Conservation (phyloP, 2,329 filamentous ascomycete species). For the Achaetomium macrosporum region DNA sequence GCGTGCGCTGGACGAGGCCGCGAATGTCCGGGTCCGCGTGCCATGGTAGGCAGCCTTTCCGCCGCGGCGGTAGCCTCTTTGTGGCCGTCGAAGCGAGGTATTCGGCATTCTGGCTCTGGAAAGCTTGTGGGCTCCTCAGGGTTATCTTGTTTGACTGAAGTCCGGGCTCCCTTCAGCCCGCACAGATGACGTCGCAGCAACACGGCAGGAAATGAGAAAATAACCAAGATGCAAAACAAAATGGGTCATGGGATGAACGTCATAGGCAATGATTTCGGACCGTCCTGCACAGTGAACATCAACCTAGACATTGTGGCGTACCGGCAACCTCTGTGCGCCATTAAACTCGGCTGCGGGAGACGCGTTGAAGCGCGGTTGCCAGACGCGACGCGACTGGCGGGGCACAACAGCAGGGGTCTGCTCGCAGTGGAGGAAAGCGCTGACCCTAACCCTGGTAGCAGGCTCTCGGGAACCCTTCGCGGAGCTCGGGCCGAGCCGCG, state of each 20-base stretch:
- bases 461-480: neutral
- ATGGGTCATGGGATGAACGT: too few relatives aligned
- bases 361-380: conserved; percentile 19
- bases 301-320: neutral
- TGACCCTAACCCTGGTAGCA: conserved; percentile 16
- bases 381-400: conserved; percentile 20
- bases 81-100: conserved; percentile 52
- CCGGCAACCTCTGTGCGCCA: conserved; percentile 12
- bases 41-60: conserved; percentile 67
- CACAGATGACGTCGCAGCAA: too few relatives aligned
- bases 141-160: too few relatives aligned
- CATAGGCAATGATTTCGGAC: too few relatives aligned
- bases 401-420: conserved; percentile 6
- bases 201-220: too few relatives aligned
- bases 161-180: too few relatives aligned
- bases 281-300: neutral
- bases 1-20: conserved; percentile 65
- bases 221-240: too few relatives aligned
- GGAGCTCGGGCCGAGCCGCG: conserved; percentile 12
- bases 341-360: conserved; percentile 19
- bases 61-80: conserved; percentile 62
- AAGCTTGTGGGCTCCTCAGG: neutral
- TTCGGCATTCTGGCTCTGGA: conserved; percentile 47
- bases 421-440: neutral
- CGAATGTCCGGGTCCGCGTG: conserved; percentile 66